phyloP scores from a whole-genome alignment of 2,329 filamentous ascomycete species.

The Tolypocladium paradoxum region DNA sequence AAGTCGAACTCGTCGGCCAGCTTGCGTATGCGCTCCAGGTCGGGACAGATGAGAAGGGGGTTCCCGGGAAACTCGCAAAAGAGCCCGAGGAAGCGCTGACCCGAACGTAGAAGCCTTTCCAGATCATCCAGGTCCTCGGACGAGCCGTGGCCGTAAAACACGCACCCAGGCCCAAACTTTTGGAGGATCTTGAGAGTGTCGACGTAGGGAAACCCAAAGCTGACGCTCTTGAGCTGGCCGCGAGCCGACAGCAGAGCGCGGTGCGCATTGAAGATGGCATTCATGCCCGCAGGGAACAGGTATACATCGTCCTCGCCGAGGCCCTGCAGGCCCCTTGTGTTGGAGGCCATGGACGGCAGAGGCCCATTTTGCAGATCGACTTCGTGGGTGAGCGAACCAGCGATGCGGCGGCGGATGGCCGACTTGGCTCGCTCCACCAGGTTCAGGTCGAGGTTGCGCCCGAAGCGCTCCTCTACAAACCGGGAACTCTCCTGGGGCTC shows the following conservation, averaged over 20 bases:
- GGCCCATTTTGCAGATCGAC: conserved; percentile 35
- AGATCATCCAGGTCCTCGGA: conserved; percentile 73
- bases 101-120: conserved; percentile 56
- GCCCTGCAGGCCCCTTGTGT: conserved; percentile 45
- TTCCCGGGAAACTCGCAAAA: conserved; percentile 97
- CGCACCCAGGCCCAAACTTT: conserved; percentile 83
- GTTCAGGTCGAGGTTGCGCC: conserved; percentile 74
- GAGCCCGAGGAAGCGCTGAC: conserved; percentile 69
- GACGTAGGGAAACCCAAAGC: conserved; percentile 95
- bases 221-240: conserved; percentile 64
- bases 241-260: conserved; percentile 57
- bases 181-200: conserved; percentile 91
- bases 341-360: conserved; percentile 20
- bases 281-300: conserved; percentile 86
- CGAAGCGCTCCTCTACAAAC: conserved; percentile 91
- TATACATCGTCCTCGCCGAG: conserved; percentile 83
- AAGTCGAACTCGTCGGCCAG: conserved; percentile 81
- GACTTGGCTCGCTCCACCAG: conserved; percentile 73
- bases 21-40: conserved; percentile 68
- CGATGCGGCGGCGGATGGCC: conserved; percentile 78
- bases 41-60: conserved; percentile 73
- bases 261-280: conserved; percentile 84
- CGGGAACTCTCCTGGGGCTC: conserved; percentile 56
- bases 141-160: conserved; percentile 79
- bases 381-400: conserved; percentile 68